Percentiles rank a stretch among this genome's conserved stretches.
These are phyloP conservation scores for Boletus pseudo-olivaceus DNA, from an alignment of 768 basidiomycete species.

Conservation along the genomic window DNA sequence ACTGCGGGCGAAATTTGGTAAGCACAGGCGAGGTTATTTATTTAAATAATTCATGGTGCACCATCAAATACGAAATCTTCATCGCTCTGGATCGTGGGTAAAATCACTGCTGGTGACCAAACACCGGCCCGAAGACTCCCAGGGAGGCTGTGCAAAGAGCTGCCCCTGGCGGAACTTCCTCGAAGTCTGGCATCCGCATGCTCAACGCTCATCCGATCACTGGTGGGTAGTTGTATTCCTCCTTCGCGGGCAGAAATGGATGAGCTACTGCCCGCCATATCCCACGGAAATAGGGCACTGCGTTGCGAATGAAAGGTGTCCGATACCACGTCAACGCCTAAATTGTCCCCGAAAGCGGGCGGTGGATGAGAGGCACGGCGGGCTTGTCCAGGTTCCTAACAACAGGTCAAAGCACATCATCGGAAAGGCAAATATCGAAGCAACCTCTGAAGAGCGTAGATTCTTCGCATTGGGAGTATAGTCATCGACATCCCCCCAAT, in stretches of 20 bases:
- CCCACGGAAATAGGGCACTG: conserved; percentile 80
- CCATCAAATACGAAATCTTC: conserved; percentile 71
- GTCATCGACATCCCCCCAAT: conserved; percentile 20
- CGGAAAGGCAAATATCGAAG: conserved; percentile 13
- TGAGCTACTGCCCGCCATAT: conserved; percentile 70
- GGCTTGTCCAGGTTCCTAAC: conserved; percentile 84
- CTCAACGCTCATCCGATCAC: conserved; percentile 48
- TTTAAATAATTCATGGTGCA: conserved; percentile 25
- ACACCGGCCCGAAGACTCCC: conserved; percentile 40
- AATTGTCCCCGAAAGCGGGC: conserved; percentile 47
- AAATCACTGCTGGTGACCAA: conserved; percentile 50
- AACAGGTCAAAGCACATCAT: conserved; percentile 10
- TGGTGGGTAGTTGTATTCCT: conserved; percentile 32
- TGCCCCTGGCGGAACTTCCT: conserved; percentile 52
- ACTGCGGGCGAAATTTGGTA: conserved; percentile 22
- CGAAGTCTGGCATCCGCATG: conserved; percentile 51
- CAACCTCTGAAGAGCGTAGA: conserved; percentile 62
- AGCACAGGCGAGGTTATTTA: background rate
- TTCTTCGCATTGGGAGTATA: conserved; percentile 17
- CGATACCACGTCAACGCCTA: conserved; percentile 44
- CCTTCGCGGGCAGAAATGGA: conserved; percentile 41
- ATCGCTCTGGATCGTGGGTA: conserved; percentile 39
- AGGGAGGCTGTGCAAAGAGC: conserved; percentile 51
- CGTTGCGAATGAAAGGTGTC: conserved; percentile 52
- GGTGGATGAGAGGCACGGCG: conserved; percentile 62